phyloP scores from a whole-genome alignment of 1,139 yeast species.

The Geotrichum histeridarum region DNA sequence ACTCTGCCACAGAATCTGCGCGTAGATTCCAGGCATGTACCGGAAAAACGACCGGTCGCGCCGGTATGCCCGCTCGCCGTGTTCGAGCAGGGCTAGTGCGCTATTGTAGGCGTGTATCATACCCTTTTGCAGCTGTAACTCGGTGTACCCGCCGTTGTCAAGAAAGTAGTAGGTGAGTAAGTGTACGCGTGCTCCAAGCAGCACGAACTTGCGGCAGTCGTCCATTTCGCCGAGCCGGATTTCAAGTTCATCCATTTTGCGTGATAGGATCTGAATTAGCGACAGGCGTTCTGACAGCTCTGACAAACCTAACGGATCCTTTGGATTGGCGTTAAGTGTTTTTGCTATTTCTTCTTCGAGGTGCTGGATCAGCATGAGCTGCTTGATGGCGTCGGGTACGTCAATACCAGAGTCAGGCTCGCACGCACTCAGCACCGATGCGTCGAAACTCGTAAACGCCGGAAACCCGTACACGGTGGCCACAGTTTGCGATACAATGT shows the following conservation, averaged over 20 bases:
- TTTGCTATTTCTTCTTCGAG: conserved; percentile 82
- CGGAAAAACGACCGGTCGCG: conserved; percentile 60
- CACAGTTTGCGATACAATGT: conserved; percentile 79
- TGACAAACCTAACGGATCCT: conserved; percentile 58
- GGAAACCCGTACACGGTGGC: conserved; percentile 95
- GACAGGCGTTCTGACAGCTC: conserved; percentile 70
- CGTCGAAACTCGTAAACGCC: conserved; percentile 80
- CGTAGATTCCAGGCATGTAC: conserved; percentile 78
- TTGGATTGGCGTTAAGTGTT: conserved; percentile 66
- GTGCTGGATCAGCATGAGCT: conserved; percentile 75
- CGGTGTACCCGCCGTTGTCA: conserved; percentile 49
- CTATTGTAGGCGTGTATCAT: conserved; percentile 73
- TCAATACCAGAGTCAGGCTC: conserved; percentile 41
- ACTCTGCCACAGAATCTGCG: conserved; percentile 84
- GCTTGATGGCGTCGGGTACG: conserved; percentile 60
- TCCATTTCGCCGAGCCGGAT: conserved; percentile 49
- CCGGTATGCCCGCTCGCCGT: conserved; percentile 57
- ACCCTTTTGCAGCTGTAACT: conserved; percentile 66
- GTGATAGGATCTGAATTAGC: conserved; percentile 59
- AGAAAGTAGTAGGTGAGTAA: conserved; percentile 74
- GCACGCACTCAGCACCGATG: conserved; percentile 56
- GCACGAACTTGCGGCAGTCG: conserved; percentile 61
- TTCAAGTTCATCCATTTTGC: conserved; percentile 73
- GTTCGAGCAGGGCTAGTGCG: conserved; percentile 64
- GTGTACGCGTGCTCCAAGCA: conserved; percentile 72